These are phyloP conservation scores for Solanum rostratum DNA, from an alignment of 257 asterid genomes.

Conservation along the genomic window DNA sequence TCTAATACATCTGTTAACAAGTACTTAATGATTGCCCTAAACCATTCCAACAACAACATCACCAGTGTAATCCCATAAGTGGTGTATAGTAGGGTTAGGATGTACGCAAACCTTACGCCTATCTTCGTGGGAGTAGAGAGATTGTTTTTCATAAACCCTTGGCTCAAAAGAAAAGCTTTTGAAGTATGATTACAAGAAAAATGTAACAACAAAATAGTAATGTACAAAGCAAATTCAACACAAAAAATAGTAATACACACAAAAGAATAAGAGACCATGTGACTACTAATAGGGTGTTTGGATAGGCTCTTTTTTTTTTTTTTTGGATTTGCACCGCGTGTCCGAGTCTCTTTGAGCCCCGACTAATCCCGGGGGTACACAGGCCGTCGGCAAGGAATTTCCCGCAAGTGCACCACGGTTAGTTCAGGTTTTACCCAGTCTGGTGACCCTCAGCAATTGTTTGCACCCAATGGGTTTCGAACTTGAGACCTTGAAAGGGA, in stretches of 20 bases:
- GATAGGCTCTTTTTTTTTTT: no score
- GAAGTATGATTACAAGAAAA: background rate
- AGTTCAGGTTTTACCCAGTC: no score
- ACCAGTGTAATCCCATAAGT: background rate
- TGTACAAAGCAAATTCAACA: background rate
- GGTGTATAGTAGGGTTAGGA: background rate
- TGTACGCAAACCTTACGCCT: background rate
- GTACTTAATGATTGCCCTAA: background rate
- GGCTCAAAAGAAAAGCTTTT: no score
- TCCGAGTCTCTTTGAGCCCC: no score
- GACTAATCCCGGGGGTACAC: no score
- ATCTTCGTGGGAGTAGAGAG: background rate
- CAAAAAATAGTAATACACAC: background rate
- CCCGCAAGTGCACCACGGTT: no score
- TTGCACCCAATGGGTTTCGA: no score
- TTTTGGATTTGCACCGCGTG: no score
- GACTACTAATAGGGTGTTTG: background rate
- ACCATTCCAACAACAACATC: background rate
- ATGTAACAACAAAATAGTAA: background rate
- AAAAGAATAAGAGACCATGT: background rate
- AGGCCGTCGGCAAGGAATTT: no score
- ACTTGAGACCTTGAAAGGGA: no score
- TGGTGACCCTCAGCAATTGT: no score
- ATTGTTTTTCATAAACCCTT: no score
- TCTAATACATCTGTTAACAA: background rate